Evolutionary conservation across 176 grass and related monocot species (phyloP), one percentile per base, ranked within the genome.

Genomic region (Aegilops umbellulata): DNA sequence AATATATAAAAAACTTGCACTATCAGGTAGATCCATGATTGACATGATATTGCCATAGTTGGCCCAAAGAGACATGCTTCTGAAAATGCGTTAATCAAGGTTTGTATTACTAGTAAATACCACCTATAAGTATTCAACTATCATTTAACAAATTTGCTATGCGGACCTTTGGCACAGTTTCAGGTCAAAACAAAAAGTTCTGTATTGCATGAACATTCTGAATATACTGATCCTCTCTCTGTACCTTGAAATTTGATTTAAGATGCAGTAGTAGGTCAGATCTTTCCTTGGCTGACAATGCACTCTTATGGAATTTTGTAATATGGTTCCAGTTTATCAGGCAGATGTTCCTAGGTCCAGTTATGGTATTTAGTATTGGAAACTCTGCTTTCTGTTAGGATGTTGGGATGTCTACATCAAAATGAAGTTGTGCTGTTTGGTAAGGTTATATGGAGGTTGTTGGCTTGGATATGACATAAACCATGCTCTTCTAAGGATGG

Each of bases 401-500:
- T 86, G 88, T 81, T 90, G 47, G 22, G 49, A 86, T 86, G 83
- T 82, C 83, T 86, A 60, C 64, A 64, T 90, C 49, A 71, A 51
- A 71, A 82, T 30, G 79, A 82, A 82, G 71, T 72, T 77, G 22
- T 78, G 16, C 29, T 86, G 49, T 55, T 82, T 30, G 80, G 89
- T 87, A 41, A 81, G 66, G 22, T 10, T 57, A 78, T 29, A 39
- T 86, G 63, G 69, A 69, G n/a, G 61, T 19, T 66, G 57, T 80
- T 67, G 24, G 31, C 16, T 36, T 85, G 63, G 62, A 46, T 78
- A 22, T 70, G 6, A 20, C 36, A 69, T 22, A 30, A 47, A 84
- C 22, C 19, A 27, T 66, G 22, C 19, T 76, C 51, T 69, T 83
- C 19, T 44, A 5, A 61, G 2, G 31, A 85, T 81, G 26, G 44